Conservation (phyloP, 495 filamentous ascomycete genomes). For the Podospora didyma region DNA sequence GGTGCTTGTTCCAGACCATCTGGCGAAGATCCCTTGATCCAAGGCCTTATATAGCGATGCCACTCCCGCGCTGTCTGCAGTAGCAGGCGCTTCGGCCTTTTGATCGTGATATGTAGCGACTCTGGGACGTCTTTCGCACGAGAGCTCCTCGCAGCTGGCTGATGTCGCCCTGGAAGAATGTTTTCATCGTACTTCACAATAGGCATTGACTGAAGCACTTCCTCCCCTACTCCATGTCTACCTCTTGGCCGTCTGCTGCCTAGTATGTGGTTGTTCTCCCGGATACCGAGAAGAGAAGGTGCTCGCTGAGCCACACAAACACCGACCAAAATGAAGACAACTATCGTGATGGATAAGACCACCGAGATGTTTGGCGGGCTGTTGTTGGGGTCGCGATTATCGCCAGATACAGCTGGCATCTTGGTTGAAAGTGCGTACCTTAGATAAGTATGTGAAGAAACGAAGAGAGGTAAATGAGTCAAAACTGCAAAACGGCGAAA, state of each 20-base stretch:
- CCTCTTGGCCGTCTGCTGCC: not conserved
- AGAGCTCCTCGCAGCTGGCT: not conserved
- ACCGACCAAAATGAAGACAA: conserved; percentile 8
- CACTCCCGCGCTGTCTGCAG: not conserved
- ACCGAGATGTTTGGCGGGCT: conserved; percentile 7
- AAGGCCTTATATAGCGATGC: not conserved
- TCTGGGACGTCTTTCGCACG: not conserved
- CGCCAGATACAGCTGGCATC: not conserved
- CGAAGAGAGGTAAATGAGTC: too few species aligned
- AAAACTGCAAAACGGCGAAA: too few species aligned
- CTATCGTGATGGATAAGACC: conserved; percentile 8
- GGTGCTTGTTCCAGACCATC: not conserved
- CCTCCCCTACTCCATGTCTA: not conserved
- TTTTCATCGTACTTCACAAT: conserved; percentile 5
- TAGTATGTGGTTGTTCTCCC: conserved; percentile 1
- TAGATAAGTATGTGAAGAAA: not conserved
- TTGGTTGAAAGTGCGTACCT: not conserved
- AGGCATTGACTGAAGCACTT: conserved; percentile 5
- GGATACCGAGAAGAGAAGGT: conserved; percentile 1
- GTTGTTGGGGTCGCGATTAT: conserved; percentile 1
- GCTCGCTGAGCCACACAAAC: conserved; percentile 10
- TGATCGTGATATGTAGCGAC: not conserved
- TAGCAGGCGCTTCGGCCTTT: not conserved
- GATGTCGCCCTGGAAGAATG: not conserved
- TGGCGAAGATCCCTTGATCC: not conserved